A percentile compares a stretch with the other conserved stretches of the same genome.
These are phyloP conservation scores for Populus tomentosa DNA, from an alignment of 441 rosid genomes.

Conservation along the genomic window DNA sequence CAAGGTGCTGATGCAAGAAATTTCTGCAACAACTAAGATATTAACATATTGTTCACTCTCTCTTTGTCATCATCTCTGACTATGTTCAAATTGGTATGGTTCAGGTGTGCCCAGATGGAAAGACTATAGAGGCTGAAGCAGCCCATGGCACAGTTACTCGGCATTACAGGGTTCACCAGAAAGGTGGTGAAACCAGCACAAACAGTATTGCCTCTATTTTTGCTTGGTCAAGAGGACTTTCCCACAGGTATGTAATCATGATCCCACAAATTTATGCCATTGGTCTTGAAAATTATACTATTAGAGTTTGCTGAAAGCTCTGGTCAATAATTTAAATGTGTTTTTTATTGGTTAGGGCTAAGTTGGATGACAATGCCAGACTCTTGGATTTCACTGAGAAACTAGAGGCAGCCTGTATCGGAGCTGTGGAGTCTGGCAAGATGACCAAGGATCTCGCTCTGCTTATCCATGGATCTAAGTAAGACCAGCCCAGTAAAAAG, in stretches of 20 bases:
- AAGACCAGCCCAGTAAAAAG: slow-evolving; percentile 12
- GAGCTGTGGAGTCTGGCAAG: slow-evolving; percentile 76
- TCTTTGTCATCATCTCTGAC: not conserved
- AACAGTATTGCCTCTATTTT: slow-evolving; percentile 93
- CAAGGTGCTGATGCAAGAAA: not conserved
- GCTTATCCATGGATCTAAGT: slow-evolving; percentile 77
- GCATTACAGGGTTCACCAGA: slow-evolving; percentile 83
- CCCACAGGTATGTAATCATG: slow-evolving; percentile 51
- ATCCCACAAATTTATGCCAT: not conserved
- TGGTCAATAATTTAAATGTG: not conserved
- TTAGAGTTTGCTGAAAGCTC: not conserved
- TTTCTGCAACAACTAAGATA: not conserved
- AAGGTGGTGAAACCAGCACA: slow-evolving; percentile 92
- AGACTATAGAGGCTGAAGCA: slow-evolving; percentile 88
- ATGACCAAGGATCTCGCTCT: slow-evolving; percentile 97
- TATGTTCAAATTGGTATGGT: not conserved
- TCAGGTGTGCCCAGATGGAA: slow-evolving; percentile 88
- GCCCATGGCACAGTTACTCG: slow-evolving; percentile 95
- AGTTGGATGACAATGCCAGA: slow-evolving; percentile 60
- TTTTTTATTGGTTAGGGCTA: slow-evolving; percentile 51
- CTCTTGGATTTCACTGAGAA: slow-evolving; percentile 71
- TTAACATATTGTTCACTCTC: no score
- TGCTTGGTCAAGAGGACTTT: slow-evolving; percentile 92
- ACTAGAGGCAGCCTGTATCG: slow-evolving; percentile 79
- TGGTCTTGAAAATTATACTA: not conserved